Conservation (phyloP, 2,329 filamentous ascomycete genomes). For the Tolypocladium capitatum region DNA sequence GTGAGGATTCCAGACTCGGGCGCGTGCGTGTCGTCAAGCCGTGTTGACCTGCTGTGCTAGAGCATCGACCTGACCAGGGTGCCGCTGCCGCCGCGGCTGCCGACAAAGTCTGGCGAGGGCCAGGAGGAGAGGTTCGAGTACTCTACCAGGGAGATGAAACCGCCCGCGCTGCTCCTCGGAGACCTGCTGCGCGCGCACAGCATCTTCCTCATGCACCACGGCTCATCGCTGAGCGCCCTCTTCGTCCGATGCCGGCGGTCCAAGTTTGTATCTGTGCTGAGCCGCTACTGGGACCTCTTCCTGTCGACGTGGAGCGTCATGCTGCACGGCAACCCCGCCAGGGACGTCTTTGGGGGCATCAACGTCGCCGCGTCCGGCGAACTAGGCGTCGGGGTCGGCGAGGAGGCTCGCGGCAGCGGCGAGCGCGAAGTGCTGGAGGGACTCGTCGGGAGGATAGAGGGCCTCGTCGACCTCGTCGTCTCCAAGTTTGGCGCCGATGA, state of each 20-base stretch:
- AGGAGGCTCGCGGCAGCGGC: conserved; percentile 87
- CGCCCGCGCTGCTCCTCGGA: conserved; percentile 60
- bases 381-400: conserved; percentile 84
- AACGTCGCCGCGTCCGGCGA: conserved; percentile 86
- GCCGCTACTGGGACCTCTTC: conserved; percentile 67
- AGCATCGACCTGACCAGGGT: conserved; percentile 63
- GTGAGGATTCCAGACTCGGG: conserved; percentile 37
- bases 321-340: conserved; percentile 75
- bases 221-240: conserved; percentile 56
- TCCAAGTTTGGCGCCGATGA: conserved; percentile 60
- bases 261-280: conserved; percentile 59
- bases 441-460: conserved; percentile 66
- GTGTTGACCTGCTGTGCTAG: conserved; percentile 9
- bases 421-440: conserved; percentile 89
- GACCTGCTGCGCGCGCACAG: conserved; percentile 75
- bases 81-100: conserved; percentile 43
- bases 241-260: conserved; percentile 49
- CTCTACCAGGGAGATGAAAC: conserved; percentile 81
- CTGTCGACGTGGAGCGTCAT: conserved; percentile 74
- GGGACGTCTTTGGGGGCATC: conserved; percentile 66
- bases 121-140: conserved; percentile 51
- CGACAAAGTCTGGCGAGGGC: conserved; percentile 26
- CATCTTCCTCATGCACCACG: conserved; percentile 81
- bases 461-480: conserved; percentile 77
- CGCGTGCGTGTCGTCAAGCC: not conserved